Evolutionary conservation across 805 yeast genomes (phyloP), one percentile per base, ranked within the genome.

Genomic region (Kodamaea fukazawae): DNA sequence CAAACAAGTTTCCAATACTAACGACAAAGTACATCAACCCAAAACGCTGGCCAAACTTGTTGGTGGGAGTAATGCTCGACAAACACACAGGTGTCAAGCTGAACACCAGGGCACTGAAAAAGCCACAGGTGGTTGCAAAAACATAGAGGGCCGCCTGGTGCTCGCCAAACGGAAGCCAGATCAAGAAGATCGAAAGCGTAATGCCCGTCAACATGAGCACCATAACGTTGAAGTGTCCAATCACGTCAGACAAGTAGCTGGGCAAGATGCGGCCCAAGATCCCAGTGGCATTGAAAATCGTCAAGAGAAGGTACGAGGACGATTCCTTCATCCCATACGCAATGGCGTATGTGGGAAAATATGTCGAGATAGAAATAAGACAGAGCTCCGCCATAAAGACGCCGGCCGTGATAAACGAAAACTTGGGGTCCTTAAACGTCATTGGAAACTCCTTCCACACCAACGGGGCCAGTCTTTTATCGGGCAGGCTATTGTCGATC

Each of bases 111-210:
- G 87, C 80, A 22, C 76, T 67, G 42, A 74, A 70, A 48, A 81
- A 76, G 0, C 89, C 89, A 51, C 73, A 76, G 3, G 73, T 36
- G 0, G 67, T 73, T 6, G 81, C 63, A 55, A 81, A 83, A 0
- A 68, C 67, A 47, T 77, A 74, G 38, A 81, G 58, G 0, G 67
- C 72, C 2, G 58, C 60, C 20, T 64, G 40, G 36, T 56, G 48
- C 7, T 53, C 41, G 1, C 86, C 88, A 40, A 80, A 74, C 1
- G 90, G 89, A 14, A 81, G 58, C 89, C 89, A 82, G n/a, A 83
- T 51, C 0, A 69, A 66, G 34, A 83, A 63, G 2, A 77, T 67
- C 13, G 76, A 56, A 0, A 81, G 9, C 1, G 72, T 61, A 11
- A 76, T 63, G 5, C 77, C 59, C 2, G 57, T 25, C 12, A 75